Base-by-base conservation (phyloP, 2,329 filamentous ascomycete species). In the Arthrinium phaeospermum region DNA sequence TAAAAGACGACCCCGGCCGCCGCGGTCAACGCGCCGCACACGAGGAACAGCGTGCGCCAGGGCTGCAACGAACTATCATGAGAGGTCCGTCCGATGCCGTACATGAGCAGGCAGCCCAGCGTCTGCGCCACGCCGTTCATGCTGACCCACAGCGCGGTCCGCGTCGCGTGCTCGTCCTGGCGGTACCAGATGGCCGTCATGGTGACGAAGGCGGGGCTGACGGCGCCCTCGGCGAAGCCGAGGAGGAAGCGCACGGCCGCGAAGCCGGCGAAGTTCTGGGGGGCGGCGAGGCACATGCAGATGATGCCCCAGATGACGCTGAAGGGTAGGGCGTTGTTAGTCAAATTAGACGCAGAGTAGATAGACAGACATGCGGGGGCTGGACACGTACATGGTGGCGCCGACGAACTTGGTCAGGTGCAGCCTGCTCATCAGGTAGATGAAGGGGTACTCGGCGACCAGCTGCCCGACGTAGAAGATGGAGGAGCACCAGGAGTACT, bases 161-260 rank as follows among this genome's bases (percentile, higher is more conserved):
- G 76, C 16, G 78, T 61, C 19, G 80, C 74, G 73, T 83, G 83
- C 57, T 84, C 82, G 12, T 77, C 71, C 70, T 83, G 83, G 16
- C 77, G 76, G 71, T 84, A 85, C 82, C 82, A 85, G 46, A 83
- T 82, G 68, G 77, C 78, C 0, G 85, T 86, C 44, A 86, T 83
- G 5, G 82, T 85, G 8, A 87, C 81, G 70, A 86, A 61, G 53
- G 53, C 10, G 16, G 53, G 53, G 53, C 53, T 61, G 6, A 61
- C 53, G 53, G 53, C 91, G 51, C 90, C 91, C 79, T 93, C 91
- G 0, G 89, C 87, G 5, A 91, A 76, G 14, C 91, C 91, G 6
- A 93, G 83, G 44, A 93, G 77, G 12, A 89, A 89, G n/a, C 91
- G 85, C 22, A 91, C 88, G 10, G 86, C 87, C 3, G 90, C 84